Percentiles rank a stretch among this genome's conserved stretches.
phyloP scores from a whole-genome alignment of 768 basidiomycete species.

The Xanthoconium stramineum region DNA sequence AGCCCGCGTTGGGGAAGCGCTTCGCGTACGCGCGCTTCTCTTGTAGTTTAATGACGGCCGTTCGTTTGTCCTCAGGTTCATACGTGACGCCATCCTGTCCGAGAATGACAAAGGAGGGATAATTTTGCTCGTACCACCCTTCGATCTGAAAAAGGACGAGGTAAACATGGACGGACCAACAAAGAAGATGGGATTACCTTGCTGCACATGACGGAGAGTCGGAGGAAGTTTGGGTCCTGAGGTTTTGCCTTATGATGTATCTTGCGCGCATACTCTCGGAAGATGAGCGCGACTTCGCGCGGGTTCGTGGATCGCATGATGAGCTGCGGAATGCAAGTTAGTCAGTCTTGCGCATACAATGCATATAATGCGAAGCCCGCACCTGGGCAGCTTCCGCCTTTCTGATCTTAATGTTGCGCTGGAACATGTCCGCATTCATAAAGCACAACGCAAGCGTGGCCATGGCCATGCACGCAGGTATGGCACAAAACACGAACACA shows the following conservation, averaged over 20 bases:
- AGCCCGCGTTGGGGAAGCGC: slow-evolving; percentile 9
- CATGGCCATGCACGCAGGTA: slow-evolving; percentile 93
- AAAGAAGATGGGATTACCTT: slow-evolving; percentile 47
- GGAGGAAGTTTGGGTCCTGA: slow-evolving; percentile 84
- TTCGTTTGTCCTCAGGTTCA: slow-evolving; percentile 55
- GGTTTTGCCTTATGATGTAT: slow-evolving; percentile 81
- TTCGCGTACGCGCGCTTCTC: slow-evolving; percentile 40
- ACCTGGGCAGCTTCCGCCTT: slow-evolving; percentile 87
- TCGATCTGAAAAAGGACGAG: slow-evolving; percentile 60
- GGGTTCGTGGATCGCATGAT: slow-evolving; percentile 93
- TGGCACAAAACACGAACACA: slow-evolving; percentile 94
- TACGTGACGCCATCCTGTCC: slow-evolving; percentile 30
- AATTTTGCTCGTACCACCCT: slow-evolving; percentile 90
- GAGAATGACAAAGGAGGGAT: slow-evolving; percentile 77
- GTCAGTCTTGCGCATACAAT: neutral
- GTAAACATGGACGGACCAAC: slow-evolving; percentile 2
- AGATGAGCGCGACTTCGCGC: slow-evolving; percentile 84
- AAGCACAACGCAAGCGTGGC: slow-evolving; percentile 91
- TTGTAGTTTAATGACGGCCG: slow-evolving; percentile 44
- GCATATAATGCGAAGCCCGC: slow-evolving; percentile 24
- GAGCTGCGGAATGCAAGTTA: slow-evolving; percentile 45
- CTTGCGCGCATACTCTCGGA: slow-evolving; percentile 73
- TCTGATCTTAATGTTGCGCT: slow-evolving; percentile 90
- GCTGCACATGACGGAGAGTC: slow-evolving; percentile 78
- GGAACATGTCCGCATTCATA: slow-evolving; percentile 87